Percentiles rank a stretch among this genome's conserved stretches.
Conservation (phyloP, 2,329 filamentous ascomycete genomes). For the Cytospora piceae region DNA sequence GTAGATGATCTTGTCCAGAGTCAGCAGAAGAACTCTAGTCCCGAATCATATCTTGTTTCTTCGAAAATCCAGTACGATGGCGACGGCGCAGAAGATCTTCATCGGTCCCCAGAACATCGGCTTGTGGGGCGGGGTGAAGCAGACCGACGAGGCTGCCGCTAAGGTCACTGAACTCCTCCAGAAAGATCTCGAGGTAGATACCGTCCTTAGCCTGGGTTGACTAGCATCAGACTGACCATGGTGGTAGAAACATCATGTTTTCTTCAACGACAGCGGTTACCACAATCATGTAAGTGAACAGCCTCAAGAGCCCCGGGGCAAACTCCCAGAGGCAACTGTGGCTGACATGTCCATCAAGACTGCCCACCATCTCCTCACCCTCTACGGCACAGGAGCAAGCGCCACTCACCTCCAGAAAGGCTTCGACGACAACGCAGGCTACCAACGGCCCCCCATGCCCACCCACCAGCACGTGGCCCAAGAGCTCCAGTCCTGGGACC, state of each 20-base stretch:
- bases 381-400: constrained; percentile 75
- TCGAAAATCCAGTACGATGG: constrained; percentile 41
- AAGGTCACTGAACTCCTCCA: constrained; percentile 72
- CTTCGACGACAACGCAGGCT: constrained; percentile 67
- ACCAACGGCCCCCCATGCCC: constrained; percentile 62
- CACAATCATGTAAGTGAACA: constrained; percentile 72
- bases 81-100: constrained; percentile 52
- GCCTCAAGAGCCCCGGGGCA: background rate
- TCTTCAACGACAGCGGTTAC: constrained; percentile 75
- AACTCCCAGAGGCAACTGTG: background rate
- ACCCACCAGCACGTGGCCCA: constrained; percentile 54
- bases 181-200: constrained; percentile 66
- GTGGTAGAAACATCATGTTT: constrained; percentile 68
- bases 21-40: background rate
- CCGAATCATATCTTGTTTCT: background rate
- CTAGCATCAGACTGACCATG: background rate
- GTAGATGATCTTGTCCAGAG: constrained; percentile 15
- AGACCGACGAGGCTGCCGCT: constrained; percentile 62
- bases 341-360: constrained; percentile 47
- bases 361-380: constrained; percentile 73
- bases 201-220: background rate
- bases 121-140: constrained; percentile 46
- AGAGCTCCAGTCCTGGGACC: constrained; percentile 59
- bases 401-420: constrained; percentile 62
- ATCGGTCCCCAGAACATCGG: constrained; percentile 55